Conservation (phyloP, 257 asterid species). For the Catharanthus roseus region DNA sequence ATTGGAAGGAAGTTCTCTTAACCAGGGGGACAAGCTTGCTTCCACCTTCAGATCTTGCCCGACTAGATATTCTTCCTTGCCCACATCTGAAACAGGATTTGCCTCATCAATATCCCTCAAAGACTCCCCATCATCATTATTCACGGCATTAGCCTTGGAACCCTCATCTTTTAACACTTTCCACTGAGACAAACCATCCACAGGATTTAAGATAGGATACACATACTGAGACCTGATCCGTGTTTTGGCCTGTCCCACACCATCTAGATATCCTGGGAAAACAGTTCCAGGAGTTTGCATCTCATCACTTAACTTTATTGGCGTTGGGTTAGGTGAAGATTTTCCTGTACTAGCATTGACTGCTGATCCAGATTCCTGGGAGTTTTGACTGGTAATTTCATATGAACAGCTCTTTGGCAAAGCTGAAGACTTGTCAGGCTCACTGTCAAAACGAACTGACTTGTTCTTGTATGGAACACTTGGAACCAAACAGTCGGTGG, state of each 20-base stretch:
- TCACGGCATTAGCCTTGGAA: conserved; percentile 23
- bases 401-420: conserved; percentile 46
- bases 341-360: conserved; percentile 24
- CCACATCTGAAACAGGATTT: conserved; percentile 20
- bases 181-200: conserved; percentile 32
- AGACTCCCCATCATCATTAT: conserved; percentile 21
- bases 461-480: conserved; percentile 23
- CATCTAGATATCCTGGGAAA: conserved; percentile 54
- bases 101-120: conserved; percentile 22
- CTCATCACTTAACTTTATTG: conserved; percentile 66
- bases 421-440: conserved; percentile 19
- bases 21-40: conserved; percentile 57
- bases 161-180: conserved; percentile 40
- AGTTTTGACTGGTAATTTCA: conserved; percentile 32
- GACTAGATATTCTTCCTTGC: conserved; percentile 26
- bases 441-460: conserved; percentile 18
- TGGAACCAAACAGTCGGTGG: conserved; percentile 34
- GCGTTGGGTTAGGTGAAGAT: conserved; percentile 70
- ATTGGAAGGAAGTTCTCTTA: conserved; percentile 39
- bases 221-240: conserved; percentile 67
- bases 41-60: conserved; percentile 35
- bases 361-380: conserved; percentile 32
- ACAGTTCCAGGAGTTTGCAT: conserved; percentile 94
- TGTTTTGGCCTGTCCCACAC: conserved; percentile 37
- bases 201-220: conserved; percentile 47